Percentiles rank a stretch among this genome's conserved stretches.
Conservation (phyloP, 495 filamentous ascomycete genomes). For the Oidiodendron maius region DNA sequence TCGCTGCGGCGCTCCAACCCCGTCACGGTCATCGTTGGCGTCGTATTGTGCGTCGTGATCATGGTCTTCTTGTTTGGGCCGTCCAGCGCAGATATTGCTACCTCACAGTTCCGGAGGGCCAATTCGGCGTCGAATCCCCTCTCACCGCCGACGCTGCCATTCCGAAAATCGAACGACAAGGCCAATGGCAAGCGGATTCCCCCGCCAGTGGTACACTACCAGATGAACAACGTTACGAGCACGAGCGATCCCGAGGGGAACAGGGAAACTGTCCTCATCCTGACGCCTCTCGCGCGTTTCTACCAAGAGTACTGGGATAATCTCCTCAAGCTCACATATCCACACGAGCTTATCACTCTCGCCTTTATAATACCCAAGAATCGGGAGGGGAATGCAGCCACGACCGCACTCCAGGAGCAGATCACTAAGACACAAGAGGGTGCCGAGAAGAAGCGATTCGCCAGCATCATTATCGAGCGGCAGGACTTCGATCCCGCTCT, state of each 20-base stretch:
- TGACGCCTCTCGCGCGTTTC: constrained; percentile 89
- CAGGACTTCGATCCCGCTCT: constrained; percentile 91
- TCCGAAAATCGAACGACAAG: constrained; percentile 56
- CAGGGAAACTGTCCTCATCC: constrained; percentile 79
- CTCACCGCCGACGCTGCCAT: constrained; percentile 80
- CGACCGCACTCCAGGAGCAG: constrained; percentile 72
- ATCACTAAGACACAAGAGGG: constrained; percentile 79
- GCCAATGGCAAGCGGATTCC: constrained; percentile 55
- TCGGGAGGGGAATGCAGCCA: constrained; percentile 79
- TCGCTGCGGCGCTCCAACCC: constrained; percentile 47
- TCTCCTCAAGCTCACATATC: constrained; percentile 75
- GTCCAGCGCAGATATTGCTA: constrained; percentile 23
- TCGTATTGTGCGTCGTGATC: constrained; percentile 45
- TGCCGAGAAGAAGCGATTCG: constrained; percentile 74
- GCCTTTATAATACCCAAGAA: constrained; percentile 96
- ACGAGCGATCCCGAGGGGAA: constrained; percentile 67
- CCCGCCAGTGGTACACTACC: constrained; percentile 89
- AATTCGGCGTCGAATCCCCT: constrained; percentile 65
- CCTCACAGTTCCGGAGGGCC: constrained; percentile 42
- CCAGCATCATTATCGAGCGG: constrained; percentile 84
- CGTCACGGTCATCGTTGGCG: constrained; percentile 41
- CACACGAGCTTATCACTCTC: constrained; percentile 87
- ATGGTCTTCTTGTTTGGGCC: constrained; percentile 44
- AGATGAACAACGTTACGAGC: constrained; percentile 88
- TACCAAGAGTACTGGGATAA: constrained; percentile 96